Evolutionary conservation across 257 asterid species (phyloP).

Genomic region (Nyctanthes arbortristis): DNA sequence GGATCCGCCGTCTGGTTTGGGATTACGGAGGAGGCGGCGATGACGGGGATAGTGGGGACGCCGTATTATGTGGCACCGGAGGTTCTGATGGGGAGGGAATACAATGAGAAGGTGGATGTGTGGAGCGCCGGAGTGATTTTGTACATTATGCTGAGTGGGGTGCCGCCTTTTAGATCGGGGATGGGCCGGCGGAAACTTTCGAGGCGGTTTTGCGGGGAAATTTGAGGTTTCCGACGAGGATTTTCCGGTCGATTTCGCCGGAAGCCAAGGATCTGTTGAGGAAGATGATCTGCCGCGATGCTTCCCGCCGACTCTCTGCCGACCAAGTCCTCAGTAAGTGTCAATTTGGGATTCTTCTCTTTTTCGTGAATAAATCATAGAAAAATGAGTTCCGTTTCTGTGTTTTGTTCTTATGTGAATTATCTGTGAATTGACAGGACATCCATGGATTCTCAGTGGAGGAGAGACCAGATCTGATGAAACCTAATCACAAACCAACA

Average conservation of each 20-base stretch:
- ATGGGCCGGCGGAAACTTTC: conserved; percentile 66
- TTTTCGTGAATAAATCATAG: background rate
- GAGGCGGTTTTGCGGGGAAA: conserved; percentile 73
- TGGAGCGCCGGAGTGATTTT: conserved; percentile 92
- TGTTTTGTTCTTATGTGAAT: background rate
- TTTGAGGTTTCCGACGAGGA: conserved; percentile 68
- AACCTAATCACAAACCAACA: background rate
- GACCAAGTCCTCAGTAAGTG: conserved; percentile 84
- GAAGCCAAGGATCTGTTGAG: conserved; percentile 82
- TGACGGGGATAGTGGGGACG: conserved; percentile 87
- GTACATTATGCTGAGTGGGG: conserved; percentile 85
- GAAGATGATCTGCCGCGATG: conserved; percentile 80
- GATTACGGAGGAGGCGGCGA: conserved; percentile 31
- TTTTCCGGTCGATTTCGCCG: conserved; percentile 62
- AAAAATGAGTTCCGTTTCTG: background rate
- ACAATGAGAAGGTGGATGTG: conserved; percentile 79
- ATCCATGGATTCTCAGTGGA: conserved; percentile 48
- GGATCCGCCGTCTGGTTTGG: conserved; percentile 89
- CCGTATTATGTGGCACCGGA: conserved; percentile 95
- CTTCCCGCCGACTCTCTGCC: conserved; percentile 57
- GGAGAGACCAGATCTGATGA: conserved; percentile 27
- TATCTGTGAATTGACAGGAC: conserved; percentile 30
- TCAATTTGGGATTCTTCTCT: background rate
- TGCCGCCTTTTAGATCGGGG: conserved; percentile 87
- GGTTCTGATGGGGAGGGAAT: conserved; percentile 65